Evolutionary conservation across 2,329 filamentous ascomycete genomes (phyloP).

Genomic region (Xylariaceae sp.): DNA sequence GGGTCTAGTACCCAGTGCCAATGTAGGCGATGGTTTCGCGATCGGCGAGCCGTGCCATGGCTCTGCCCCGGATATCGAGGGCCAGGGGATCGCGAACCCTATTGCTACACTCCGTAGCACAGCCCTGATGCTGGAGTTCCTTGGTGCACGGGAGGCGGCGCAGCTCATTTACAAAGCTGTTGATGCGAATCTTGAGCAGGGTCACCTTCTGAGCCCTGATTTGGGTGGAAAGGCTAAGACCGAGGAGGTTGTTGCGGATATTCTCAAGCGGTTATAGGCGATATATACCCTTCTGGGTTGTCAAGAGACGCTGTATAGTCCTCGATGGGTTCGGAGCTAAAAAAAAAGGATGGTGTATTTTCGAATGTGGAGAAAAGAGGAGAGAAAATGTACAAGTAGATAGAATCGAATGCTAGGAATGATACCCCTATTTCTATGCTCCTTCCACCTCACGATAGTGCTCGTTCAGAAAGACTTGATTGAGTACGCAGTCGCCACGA

Average conservation of each 20-base stretch:
- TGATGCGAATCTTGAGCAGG: conserved; percentile 84
- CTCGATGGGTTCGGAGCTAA: too few relatives aligned
- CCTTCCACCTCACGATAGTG: too few relatives aligned
- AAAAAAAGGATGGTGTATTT: too few relatives aligned
- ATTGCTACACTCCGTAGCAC: conserved; percentile 91
- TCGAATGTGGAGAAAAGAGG: too few relatives aligned
- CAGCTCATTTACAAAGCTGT: conserved; percentile 89
- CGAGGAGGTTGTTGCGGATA: conserved; percentile 81
- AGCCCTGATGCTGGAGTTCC: conserved; percentile 94
- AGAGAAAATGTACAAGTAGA: too few relatives aligned
- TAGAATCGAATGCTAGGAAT: too few relatives aligned
- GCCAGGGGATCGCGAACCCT: conserved; percentile 88
- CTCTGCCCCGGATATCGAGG: conserved; percentile 92
- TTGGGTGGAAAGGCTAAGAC: conserved; percentile 85
- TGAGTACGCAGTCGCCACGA: too few relatives aligned
- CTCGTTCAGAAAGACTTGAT: too few relatives aligned
- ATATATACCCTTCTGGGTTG: background rate
- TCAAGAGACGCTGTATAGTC: too few relatives aligned
- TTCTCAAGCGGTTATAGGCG: conserved; percentile 73
- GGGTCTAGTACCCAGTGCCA: conserved; percentile 89
- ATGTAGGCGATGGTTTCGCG: conserved; percentile 90
- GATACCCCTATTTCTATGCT: too few relatives aligned
- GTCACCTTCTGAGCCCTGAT: conserved; percentile 79
- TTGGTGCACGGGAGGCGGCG: conserved; percentile 82
- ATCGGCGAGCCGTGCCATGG: conserved; percentile 99